Base-by-base conservation (phyloP, 2,329 filamentous ascomycete species). In the Chrysosporium keratinophilum region DNA sequence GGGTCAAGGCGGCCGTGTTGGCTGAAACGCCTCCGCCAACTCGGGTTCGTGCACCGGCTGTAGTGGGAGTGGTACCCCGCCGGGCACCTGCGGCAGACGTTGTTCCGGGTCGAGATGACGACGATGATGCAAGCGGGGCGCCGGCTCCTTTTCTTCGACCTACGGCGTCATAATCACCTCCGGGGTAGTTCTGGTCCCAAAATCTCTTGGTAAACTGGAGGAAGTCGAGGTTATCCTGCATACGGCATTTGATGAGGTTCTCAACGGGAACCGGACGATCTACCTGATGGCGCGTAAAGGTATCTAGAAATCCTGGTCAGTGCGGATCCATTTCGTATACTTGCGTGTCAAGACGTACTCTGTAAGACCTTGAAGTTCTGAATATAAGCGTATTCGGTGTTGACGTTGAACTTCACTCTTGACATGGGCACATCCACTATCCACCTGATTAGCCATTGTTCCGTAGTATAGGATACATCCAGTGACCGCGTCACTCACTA, bases 161-260 rank as follows among this genome's bases (percentile, higher is more conserved):
- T 23, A 95, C 79, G 10, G 93, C 88, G 68, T 98, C 93, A 76
- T 98, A 98, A 60, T 97, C 93, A 64, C 93, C 89, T 56, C 93
- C 93, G 6, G 93, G 93, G 73, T 88, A 98, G 78, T 96, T 89
- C 69, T 96, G 88, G 67, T 98, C 93, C 93, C 93, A 98, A 76
- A 89, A 96, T 63, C 80, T 79, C 80, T 98, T 98, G 56, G 84
- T 84, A 86, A 89, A 98, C 75, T 98, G 93, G 57, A 98, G 78
- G 71, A 98, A 98, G 69, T 97, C 93, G 64, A 98, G 86, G 76
- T 98, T 98, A 73, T 98, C 93, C 79, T 98, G 93, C 91, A 98
- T 98, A 78, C 95, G 96, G 79, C 93, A 98, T 73, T 97, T 98
- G 64, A 93, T 82, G 56, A 98, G 83, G 55, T 80, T 77, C 71